Evolutionary conservation across 768 basidiomycete genomes (phyloP).

Genomic region (Agrocybe praecox): DNA sequence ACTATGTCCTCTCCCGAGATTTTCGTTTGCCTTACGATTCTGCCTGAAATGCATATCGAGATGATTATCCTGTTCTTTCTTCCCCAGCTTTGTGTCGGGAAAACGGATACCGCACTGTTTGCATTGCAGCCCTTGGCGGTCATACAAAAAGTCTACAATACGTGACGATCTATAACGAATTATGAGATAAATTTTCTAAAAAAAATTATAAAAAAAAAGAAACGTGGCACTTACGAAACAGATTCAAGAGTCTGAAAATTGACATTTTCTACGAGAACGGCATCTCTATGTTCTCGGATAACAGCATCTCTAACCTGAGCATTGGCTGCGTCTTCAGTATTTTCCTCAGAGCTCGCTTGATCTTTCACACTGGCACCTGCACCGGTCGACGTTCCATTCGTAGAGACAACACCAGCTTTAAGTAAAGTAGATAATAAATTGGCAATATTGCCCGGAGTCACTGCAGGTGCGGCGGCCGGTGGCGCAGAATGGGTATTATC

Average conservation of each 20-base stretch:
- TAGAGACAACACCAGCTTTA: constrained; percentile 78
- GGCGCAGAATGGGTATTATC: neutral
- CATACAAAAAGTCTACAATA: constrained; percentile 70
- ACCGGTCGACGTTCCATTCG: constrained; percentile 52
- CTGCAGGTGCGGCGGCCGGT: constrained; percentile 21
- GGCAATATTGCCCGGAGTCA: constrained; percentile 45
- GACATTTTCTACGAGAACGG: constrained; percentile 61
- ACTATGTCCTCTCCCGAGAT: constrained; percentile 81
- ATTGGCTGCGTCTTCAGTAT: constrained; percentile 5
- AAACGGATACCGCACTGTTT: constrained; percentile 94
- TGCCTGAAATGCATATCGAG: constrained; percentile 97
- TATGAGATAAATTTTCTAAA: neutral
- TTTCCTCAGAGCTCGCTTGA: constrained; percentile 30
- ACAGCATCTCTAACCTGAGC: constrained; percentile 48
- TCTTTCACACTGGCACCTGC: constrained; percentile 45
- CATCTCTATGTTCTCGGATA: constrained; percentile 58
- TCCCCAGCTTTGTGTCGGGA: constrained; percentile 69
- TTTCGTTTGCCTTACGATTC: constrained; percentile 82
- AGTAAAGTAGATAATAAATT: constrained; percentile 68
- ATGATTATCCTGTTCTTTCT: constrained; percentile 81
- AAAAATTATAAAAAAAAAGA: neutral
- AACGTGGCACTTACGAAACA: constrained; percentile 51
- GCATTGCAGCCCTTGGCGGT: constrained; percentile 79
- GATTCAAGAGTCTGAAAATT: constrained; percentile 72
- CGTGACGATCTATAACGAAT: constrained; percentile 33